phyloP scores from a whole-genome alignment of 352 stramenopile species.

The Pythium utonaiense region DNA sequence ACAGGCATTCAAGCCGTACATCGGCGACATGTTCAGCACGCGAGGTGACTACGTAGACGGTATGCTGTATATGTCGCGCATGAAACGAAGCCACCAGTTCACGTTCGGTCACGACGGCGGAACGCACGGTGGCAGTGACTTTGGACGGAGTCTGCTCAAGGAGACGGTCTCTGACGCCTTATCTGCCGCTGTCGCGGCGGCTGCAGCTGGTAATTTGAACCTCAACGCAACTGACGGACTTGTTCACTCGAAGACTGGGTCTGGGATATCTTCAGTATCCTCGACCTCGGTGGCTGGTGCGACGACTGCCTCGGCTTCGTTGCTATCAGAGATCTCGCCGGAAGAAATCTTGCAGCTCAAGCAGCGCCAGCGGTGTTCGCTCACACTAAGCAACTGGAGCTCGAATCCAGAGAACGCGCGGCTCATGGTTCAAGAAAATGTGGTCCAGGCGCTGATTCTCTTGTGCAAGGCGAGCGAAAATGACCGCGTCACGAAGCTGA shows the following conservation, averaged over 20 bases:
- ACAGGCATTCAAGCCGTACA: slow-evolving; percentile 58
- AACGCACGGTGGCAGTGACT: slow-evolving; percentile 17
- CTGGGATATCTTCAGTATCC: background rate
- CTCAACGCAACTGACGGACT: slow-evolving; percentile 3
- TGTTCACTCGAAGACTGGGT: background rate
- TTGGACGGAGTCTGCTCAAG: slow-evolving; percentile 37
- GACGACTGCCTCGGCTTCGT: background rate
- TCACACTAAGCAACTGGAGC: slow-evolving; percentile 88
- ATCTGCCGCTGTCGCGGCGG: slow-evolving; percentile 18
- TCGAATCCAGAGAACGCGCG: slow-evolving; percentile 79
- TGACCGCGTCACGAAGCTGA: slow-evolving; percentile 50
- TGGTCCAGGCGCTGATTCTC: slow-evolving; percentile 77
- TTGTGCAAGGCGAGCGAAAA: slow-evolving; percentile 56
- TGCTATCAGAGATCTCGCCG: slow-evolving; percentile 14
- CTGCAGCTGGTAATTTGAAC: slow-evolving; percentile 14
- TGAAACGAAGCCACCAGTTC: slow-evolving; percentile 66
- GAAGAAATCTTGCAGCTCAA: slow-evolving; percentile 35
- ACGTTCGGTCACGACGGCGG: slow-evolving; percentile 31
- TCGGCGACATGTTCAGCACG: slow-evolving; percentile 77
- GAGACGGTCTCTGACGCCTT: slow-evolving; percentile 51
- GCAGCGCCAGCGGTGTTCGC: slow-evolving; percentile 64
- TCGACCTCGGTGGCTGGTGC: background rate
- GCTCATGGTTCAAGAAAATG: slow-evolving; percentile 86
- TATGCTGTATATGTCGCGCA: slow-evolving; percentile 86
- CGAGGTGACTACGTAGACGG: slow-evolving; percentile 81